Evolutionary conservation across 2,329 filamentous ascomycete genomes (phyloP), one percentile per base, ranked within the genome.

Genomic region (Akanthomyces muscarius): DNA sequence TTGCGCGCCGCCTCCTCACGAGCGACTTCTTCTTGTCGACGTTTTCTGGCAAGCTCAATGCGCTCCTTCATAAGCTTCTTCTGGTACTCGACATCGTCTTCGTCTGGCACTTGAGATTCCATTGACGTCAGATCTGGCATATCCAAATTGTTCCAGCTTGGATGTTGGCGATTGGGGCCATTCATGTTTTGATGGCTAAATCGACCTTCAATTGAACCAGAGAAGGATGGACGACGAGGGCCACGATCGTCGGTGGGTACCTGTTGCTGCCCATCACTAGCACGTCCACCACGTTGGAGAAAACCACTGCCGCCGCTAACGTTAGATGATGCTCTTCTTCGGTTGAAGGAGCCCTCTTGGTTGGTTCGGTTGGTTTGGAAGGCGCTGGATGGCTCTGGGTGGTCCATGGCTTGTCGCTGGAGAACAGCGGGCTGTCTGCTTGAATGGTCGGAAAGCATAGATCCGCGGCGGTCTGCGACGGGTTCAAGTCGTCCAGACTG

Each of bases 401-500:
- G 79, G 23, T 91, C 80, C 44, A 85, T 83, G 4, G 81, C 77
- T 23, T 89, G 85, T 53, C 94, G 83, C 72, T 97, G 93, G 52
- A 98, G 77, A 10, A 98, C 78, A 16, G 92, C 84, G 28, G 91
- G 89, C 67, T 94, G 89, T 55, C 90, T 86, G 63, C 85, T 82
- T 65, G 85, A 82, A 61, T 81, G 76, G 60, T 95, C 90, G 62
- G 86, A 84, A 58, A 89, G 86, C 66, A 85, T 78, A 36, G 89
- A 86, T 21, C 85, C 86, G 67, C 91, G 86, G 44, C 92, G 88
- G 66, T 97, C 92, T 59, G 84, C 80, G 4, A 93, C 94, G 18
- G 93, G 92, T 72, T 98, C 94, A 69, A 97, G 96, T 57, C 92
- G 89, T 21, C 94, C 94, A 61, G 92, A 97, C 62, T 96, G 90